Conservation (phyloP, 805 yeast species). For the Osmozyma mogii region DNA sequence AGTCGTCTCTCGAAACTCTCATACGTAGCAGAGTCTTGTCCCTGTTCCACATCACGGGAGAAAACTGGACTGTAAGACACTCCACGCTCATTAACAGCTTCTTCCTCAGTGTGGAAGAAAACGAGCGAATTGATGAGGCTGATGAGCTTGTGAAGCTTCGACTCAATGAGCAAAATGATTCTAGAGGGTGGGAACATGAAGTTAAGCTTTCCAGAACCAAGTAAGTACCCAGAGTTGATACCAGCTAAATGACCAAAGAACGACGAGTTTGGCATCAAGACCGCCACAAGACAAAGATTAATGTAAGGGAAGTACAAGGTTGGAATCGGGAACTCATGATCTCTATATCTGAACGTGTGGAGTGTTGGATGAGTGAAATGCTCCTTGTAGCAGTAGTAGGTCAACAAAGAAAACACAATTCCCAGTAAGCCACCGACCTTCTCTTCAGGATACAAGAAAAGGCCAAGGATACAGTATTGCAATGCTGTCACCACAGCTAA, state of each 20-base stretch:
- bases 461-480: constrained; percentile 47
- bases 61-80: constrained; percentile 23
- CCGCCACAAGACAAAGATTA: constrained; percentile 36
- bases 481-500: constrained; percentile 65
- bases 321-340: constrained; percentile 42
- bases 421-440: constrained; percentile 66
- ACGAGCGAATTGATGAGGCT: constrained; percentile 45
- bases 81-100: constrained; percentile 41
- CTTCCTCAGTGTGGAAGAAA: constrained; percentile 52
- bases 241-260: constrained; percentile 72
- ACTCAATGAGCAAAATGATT: constrained; percentile 58
- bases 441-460: constrained; percentile 42
- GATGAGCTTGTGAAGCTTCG: constrained; percentile 42
- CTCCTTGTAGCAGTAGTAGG: constrained; percentile 49
- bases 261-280: constrained; percentile 59
- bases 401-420: constrained; percentile 61
- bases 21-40: constrained; percentile 1
- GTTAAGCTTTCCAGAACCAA: constrained; percentile 49
- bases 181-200: constrained; percentile 60
- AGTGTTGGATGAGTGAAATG: constrained; percentile 32
- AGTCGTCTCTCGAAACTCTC: no score
- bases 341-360: constrained; percentile 20
- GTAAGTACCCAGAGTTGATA: constrained; percentile 54
- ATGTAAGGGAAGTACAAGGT: constrained; percentile 53
- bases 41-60: constrained; percentile 16